Conservation (phyloP, 2,329 filamentous ascomycete genomes). For the Cercospora citrullina region DNA sequence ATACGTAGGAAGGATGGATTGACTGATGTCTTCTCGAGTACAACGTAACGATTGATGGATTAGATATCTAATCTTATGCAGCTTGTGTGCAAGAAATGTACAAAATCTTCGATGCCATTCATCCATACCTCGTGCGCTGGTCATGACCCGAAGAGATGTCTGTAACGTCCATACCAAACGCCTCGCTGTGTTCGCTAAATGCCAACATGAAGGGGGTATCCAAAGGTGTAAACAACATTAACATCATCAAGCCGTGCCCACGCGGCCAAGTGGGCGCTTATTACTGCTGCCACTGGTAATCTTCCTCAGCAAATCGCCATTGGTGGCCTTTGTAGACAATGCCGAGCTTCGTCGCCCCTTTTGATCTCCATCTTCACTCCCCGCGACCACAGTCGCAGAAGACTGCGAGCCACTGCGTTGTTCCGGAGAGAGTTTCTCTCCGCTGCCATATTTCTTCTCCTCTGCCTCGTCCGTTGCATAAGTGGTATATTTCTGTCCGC, state of each 20-base stretch:
- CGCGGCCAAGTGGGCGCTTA: background rate
- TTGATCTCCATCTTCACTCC: constrained; percentile 3
- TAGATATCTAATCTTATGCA: background rate
- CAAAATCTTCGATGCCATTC: background rate
- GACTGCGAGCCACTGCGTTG: background rate
- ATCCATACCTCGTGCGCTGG: background rate
- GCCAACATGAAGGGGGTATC: background rate
- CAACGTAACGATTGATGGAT: background rate
- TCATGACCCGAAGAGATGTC: background rate
- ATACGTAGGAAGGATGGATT: background rate
- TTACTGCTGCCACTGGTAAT: background rate
- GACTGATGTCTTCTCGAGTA: background rate
- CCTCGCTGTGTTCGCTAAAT: background rate
- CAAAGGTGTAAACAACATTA: background rate
- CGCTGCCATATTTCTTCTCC: constrained; percentile 3
- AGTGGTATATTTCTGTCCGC: constrained; percentile 3
- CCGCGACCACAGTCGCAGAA: background rate
- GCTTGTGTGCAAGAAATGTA: background rate
- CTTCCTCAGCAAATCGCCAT: constrained; percentile 9
- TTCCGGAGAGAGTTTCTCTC: background rate
- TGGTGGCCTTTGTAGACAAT: background rate
- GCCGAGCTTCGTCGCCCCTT: background rate
- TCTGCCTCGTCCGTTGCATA: constrained; percentile 6
- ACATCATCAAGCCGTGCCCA: background rate
- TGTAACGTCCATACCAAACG: background rate